Conservation (phyloP, 2,329 filamentous ascomycete genomes). For the Aspergillus oerlinghausenensis region DNA sequence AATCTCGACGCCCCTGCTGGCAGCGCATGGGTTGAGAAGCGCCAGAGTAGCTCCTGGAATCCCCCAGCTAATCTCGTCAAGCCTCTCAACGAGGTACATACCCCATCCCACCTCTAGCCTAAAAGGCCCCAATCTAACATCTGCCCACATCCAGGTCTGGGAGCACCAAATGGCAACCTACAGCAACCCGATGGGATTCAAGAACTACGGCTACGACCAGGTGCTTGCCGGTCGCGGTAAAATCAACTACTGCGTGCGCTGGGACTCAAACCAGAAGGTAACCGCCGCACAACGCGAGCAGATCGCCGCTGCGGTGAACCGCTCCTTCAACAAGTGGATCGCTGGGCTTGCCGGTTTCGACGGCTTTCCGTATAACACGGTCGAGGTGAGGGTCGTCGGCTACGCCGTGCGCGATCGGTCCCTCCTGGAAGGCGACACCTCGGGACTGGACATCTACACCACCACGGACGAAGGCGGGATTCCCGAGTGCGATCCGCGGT, state of each 20-base stretch:
- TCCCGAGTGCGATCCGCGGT: slow-evolving; percentile 9
- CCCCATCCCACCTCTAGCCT: neutral
- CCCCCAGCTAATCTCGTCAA: slow-evolving; percentile 11
- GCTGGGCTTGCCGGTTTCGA: slow-evolving; percentile 10
- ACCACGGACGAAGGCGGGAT: slow-evolving; percentile 10
- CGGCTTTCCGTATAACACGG: slow-evolving; percentile 10
- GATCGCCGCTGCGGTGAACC: slow-evolving; percentile 7
- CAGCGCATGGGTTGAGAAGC: neutral
- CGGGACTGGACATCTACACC: slow-evolving; percentile 10
- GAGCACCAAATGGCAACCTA: slow-evolving; percentile 12
- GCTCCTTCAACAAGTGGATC: slow-evolving; percentile 14
- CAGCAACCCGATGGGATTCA: slow-evolving; percentile 10
- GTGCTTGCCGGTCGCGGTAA: slow-evolving; percentile 9
- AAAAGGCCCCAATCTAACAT: neutral
- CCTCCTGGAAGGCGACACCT: slow-evolving; percentile 10
- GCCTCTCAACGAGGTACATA: slow-evolving; percentile 10
- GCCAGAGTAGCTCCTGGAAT: slow-evolving; percentile 6
- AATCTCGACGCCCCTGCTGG: neutral
- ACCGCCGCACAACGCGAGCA: slow-evolving; percentile 4
- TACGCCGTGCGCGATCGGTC: slow-evolving; percentile 10
- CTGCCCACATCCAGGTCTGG: slow-evolving; percentile 8
- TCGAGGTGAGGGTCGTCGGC: slow-evolving; percentile 13
- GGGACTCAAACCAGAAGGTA: slow-evolving; percentile 10
- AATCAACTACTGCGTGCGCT: slow-evolving; percentile 17
- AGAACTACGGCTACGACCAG: slow-evolving; percentile 15